Evolutionary conservation across 2,329 filamentous ascomycete species (phyloP).

Genomic region (Tolypocladium ophioglossoides): DNA sequence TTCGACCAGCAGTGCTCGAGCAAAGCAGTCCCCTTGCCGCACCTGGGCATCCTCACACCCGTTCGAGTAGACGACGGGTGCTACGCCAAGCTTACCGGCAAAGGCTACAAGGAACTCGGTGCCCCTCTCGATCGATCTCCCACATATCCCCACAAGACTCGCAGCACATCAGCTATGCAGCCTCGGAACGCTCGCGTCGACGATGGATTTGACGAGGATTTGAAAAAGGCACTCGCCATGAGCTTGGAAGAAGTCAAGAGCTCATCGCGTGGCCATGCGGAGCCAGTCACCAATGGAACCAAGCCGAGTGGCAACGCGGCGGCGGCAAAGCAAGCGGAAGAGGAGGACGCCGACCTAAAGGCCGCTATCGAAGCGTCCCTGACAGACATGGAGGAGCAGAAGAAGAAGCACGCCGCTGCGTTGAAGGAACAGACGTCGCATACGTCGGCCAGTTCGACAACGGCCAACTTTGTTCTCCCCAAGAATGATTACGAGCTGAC

Average conservation of each 20-base stretch:
- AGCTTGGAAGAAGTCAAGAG: slow-evolving; percentile 86
- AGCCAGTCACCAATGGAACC: slow-evolving; percentile 35
- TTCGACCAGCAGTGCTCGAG: slow-evolving; percentile 93
- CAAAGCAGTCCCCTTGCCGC: slow-evolving; percentile 79
- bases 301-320: slow-evolving; percentile 24
- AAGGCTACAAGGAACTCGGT: slow-evolving; percentile 29
- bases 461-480: slow-evolving; percentile 46
- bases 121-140: slow-evolving; percentile 39
- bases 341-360: slow-evolving; percentile 87
- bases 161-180: slow-evolving; percentile 64
- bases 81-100: slow-evolving; percentile 78
- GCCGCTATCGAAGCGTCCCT: slow-evolving; percentile 92
- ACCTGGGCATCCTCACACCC: slow-evolving; percentile 82
- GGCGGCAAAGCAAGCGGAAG: slow-evolving; percentile 48
- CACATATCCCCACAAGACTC: slow-evolving; percentile 49
- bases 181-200: slow-evolving; percentile 82
- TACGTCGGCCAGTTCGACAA: slow-evolving; percentile 20
- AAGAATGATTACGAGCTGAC: slow-evolving; percentile 95
- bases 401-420: slow-evolving; percentile 75
- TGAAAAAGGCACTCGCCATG: slow-evolving; percentile 92
- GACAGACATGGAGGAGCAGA: slow-evolving; percentile 96
- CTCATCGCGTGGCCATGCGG: slow-evolving; percentile 61
- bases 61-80: slow-evolving; percentile 96
- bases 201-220: slow-evolving; percentile 85
- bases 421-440: slow-evolving; percentile 68